phyloP scores from a whole-genome alignment of 2,329 filamentous ascomycete species.

The Blastomyces percursus region DNA sequence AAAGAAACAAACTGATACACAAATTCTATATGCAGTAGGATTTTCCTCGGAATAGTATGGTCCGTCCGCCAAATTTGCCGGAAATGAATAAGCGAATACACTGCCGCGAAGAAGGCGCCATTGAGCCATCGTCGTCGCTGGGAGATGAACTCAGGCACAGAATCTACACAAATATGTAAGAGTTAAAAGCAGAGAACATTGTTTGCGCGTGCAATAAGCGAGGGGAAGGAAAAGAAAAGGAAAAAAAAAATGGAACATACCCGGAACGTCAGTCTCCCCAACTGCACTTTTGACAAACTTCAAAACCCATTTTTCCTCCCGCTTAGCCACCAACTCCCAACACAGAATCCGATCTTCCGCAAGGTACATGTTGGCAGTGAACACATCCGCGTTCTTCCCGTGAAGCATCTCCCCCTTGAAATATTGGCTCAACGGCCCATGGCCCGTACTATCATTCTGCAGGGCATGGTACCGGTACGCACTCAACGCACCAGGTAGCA shows the following conservation, averaged over 20 bases:
- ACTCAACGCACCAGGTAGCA: constrained; percentile 85
- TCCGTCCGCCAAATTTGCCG: constrained; percentile 87
- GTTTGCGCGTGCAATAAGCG: constrained; percentile 26
- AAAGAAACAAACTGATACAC: constrained; percentile 88
- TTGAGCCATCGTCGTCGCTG: constrained; percentile 96
- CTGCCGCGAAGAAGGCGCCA: constrained; percentile 94
- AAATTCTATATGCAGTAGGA: constrained; percentile 88
- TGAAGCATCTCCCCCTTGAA: constrained; percentile 98
- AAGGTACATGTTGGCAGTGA: constrained; percentile 98
- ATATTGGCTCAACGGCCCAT: constrained; percentile 92
- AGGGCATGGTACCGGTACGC: constrained; percentile 93
- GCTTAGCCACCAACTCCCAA: constrained; percentile 94
- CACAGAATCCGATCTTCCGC: constrained; percentile 98
- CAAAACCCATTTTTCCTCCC: constrained; percentile 88
- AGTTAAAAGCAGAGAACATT: too few relatives aligned
- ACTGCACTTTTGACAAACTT: constrained; percentile 97
- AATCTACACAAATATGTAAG: constrained; percentile 48
- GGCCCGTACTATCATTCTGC: constrained; percentile 92
- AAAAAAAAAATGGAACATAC: constrained; percentile 36
- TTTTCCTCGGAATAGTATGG: constrained; percentile 78
- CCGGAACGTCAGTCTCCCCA: constrained; percentile 94
- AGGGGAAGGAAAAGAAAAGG: too few relatives aligned
- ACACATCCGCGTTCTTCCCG: constrained; percentile 90
- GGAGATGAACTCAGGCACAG: constrained; percentile 92
- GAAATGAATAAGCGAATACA: constrained; percentile 94